Conservation (phyloP, 225 moss, liverwort and hornwort species). For the Rhytidiadelphus loreus region DNA sequence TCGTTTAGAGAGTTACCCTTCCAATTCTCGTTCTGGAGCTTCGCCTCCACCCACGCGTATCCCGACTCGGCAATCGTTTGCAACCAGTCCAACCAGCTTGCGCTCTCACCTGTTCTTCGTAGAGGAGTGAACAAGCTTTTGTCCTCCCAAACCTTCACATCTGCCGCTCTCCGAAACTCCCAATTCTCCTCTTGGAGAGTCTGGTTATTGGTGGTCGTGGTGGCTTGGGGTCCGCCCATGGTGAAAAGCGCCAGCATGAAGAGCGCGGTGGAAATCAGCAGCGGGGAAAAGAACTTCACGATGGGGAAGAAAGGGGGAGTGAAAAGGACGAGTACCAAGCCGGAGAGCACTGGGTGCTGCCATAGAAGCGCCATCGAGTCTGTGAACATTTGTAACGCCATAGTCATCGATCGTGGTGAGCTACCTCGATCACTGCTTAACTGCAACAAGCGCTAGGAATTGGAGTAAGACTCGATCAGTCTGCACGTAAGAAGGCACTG, state of each 20-base stretch:
- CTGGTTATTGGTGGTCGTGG: not conserved
- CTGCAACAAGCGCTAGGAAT: not conserved
- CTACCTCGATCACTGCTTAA: not conserved
- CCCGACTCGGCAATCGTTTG: constrained; percentile 34
- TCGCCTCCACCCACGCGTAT: constrained; percentile 46
- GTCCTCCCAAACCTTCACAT: constrained; percentile 37
- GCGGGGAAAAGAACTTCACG: constrained; percentile 73
- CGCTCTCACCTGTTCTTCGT: constrained; percentile 17
- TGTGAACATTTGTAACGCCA: constrained; percentile 38
- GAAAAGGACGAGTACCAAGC: constrained; percentile 53
- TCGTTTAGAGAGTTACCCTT: constrained; percentile 21
- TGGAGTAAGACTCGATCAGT: too few species aligned
- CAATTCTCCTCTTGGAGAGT: not conserved
- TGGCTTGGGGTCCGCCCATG: constrained; percentile 8
- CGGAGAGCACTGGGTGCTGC: constrained; percentile 60
- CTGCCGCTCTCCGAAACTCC: constrained; percentile 28
- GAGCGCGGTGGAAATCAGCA: constrained; percentile 81
- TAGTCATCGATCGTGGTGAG: not conserved
- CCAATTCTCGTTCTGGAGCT: constrained; percentile 34
- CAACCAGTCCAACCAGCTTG: constrained; percentile 41
- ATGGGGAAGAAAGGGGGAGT: constrained; percentile 79
- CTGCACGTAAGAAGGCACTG: not conserved
- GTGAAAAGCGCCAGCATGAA: constrained; percentile 67
- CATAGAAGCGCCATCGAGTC: constrained; percentile 52
- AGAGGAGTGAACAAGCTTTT: not conserved